Evolutionary conservation across 495 filamentous ascomycete species (phyloP).

Genomic region (Aspergillus nidulans): DNA sequence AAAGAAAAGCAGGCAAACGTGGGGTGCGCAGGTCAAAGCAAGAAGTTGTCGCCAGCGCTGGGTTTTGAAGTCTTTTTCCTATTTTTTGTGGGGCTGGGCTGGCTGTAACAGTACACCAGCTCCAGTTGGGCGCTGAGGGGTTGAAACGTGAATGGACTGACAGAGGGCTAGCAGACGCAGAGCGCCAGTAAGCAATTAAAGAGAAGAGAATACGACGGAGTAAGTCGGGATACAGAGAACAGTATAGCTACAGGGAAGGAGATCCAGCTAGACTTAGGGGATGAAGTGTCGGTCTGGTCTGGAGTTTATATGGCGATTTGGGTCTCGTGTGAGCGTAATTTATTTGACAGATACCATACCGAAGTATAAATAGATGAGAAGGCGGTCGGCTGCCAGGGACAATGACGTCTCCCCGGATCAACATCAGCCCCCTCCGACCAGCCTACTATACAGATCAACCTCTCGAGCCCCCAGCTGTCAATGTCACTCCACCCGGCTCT

Average conservation of each 20-base stretch:
- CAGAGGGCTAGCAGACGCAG: background rate
- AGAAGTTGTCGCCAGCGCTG: background rate
- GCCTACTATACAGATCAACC: background rate
- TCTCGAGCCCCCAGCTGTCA: background rate
- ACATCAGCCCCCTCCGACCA: background rate
- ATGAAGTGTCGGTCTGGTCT: background rate
- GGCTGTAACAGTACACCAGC: background rate
- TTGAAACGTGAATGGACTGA: background rate
- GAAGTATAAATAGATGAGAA: no score
- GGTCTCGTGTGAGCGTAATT: no score
- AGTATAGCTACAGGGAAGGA: background rate
- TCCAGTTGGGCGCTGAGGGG: background rate
- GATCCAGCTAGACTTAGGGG: background rate
- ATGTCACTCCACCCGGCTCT: background rate
- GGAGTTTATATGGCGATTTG: no score
- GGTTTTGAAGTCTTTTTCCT: constrained; percentile 6
- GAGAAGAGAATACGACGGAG: constrained; percentile 1
- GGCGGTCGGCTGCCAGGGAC: background rate
- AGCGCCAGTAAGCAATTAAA: background rate
- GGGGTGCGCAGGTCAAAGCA: constrained; percentile 4
- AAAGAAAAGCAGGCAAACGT: constrained; percentile 9
- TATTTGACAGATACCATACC: no score
- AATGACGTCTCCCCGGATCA: background rate
- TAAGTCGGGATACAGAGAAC: background rate
- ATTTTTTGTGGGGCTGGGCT: background rate